These are phyloP conservation scores for Dioszegia crocea DNA, from an alignment of 768 basidiomycete species.

Conservation along the genomic window DNA sequence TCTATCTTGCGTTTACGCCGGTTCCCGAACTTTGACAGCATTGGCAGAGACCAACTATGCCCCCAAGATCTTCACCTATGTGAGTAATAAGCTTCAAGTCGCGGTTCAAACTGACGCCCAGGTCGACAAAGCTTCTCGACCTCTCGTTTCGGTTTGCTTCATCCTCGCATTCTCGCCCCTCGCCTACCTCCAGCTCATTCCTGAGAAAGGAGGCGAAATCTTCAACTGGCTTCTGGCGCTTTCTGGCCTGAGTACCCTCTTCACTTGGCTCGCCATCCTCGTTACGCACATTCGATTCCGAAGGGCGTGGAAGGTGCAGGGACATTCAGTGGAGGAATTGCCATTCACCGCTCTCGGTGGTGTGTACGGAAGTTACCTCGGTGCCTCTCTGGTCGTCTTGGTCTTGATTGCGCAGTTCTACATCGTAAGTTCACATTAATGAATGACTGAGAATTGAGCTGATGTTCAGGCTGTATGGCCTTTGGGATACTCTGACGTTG, in stretches of 20 bases:
- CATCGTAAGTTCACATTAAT: slow-evolving; percentile 18
- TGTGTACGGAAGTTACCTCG: slow-evolving; percentile 50
- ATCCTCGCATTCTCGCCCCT: slow-evolving; percentile 36
- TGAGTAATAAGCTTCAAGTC: background rate
- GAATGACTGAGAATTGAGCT: background rate
- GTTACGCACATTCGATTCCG: slow-evolving; percentile 59
- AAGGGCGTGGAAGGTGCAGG: slow-evolving; percentile 58
- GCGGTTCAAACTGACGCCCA: background rate
- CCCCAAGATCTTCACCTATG: slow-evolving; percentile 62
- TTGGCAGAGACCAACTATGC: slow-evolving; percentile 65
- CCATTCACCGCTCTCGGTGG: slow-evolving; percentile 58
- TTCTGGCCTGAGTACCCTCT: slow-evolving; percentile 63
- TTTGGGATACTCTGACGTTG: slow-evolving; percentile 29
- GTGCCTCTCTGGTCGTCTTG: slow-evolving; percentile 56
- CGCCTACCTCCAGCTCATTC: slow-evolving; percentile 37
- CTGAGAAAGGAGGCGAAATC: slow-evolving; percentile 21
- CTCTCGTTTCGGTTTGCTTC: slow-evolving; percentile 57
- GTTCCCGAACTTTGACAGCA: slow-evolving; percentile 51
- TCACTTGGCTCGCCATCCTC: slow-evolving; percentile 63
- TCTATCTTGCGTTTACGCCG: slow-evolving; percentile 45
- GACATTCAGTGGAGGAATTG: slow-evolving; percentile 57
- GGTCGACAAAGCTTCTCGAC: slow-evolving; percentile 62
- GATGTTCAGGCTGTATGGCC: slow-evolving; percentile 32
- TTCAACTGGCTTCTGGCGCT: slow-evolving; percentile 58
- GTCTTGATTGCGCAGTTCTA: slow-evolving; percentile 54